Conservation (phyloP, 1,284 basidiomycete genomes). For the Ceratobasidium sp. region DNA sequence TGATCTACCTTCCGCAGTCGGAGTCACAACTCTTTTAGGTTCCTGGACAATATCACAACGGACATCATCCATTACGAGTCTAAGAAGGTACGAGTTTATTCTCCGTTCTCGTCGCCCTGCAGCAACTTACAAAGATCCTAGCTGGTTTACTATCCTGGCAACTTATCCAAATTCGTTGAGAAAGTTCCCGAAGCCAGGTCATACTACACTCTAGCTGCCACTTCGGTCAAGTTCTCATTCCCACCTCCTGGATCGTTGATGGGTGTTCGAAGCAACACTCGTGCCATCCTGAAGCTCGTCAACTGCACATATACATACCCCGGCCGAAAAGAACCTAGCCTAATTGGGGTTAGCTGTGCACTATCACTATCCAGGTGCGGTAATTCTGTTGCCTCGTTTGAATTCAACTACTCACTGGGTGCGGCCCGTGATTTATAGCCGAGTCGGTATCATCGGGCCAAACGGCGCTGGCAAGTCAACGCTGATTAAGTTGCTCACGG, state of each 20-base stretch:
- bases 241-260: conserved; percentile 95
- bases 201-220: conserved; percentile 96
- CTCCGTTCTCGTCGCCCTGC: conserved; percentile 20
- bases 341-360: conserved; percentile 90
- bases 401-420: not conserved
- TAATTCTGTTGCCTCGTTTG: conserved; percentile 34
- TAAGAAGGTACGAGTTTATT: conserved; percentile 73
- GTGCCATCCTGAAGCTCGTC: conserved; percentile 94
- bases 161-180: conserved; percentile 91
- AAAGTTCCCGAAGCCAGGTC: conserved; percentile 94
- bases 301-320: conserved; percentile 97
- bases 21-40: conserved; percentile 60
- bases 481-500: conserved; percentile 95
- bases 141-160: conserved; percentile 95
- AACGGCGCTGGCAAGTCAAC: conserved; percentile 96
- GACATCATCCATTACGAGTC: conserved; percentile 98
- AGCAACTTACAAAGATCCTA: conserved; percentile 51
- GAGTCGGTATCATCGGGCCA: conserved; percentile 90
- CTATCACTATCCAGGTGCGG: conserved; percentile 86
- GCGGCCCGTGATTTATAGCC: conserved; percentile 57
- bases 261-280: conserved; percentile 96
- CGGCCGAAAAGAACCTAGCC: conserved; percentile 82
- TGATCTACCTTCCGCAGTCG: not conserved
- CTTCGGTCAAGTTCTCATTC: conserved; percentile 96
- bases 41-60: conserved; percentile 96